phyloP scores from a whole-genome alignment of 1,139 yeast genomes.

The Scheffersomyces illinoinensis region DNA sequence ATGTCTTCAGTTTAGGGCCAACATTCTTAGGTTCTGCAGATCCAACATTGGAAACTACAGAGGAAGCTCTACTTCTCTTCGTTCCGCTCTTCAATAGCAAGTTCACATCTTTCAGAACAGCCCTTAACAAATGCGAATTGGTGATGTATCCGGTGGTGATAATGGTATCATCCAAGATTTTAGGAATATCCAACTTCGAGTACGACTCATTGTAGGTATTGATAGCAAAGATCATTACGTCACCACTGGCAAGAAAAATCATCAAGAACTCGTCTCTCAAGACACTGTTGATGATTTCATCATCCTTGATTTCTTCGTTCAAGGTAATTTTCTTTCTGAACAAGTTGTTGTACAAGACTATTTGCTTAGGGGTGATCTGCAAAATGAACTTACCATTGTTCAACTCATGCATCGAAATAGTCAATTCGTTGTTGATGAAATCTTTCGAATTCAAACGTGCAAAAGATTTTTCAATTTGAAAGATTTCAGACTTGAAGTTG shows the following conservation, averaged over 20 bases:
- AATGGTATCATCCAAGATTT: slow-evolving; percentile 56
- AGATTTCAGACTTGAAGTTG: slow-evolving; percentile 68
- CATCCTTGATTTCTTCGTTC: slow-evolving; percentile 40
- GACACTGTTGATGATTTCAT: slow-evolving; percentile 54
- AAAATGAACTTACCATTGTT: slow-evolving; percentile 62
- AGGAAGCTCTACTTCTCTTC: slow-evolving; percentile 29
- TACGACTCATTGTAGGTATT: slow-evolving; percentile 43
- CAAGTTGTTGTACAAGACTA: slow-evolving; percentile 63
- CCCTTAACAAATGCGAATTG: slow-evolving; percentile 41
- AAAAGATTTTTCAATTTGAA: slow-evolving; percentile 68
- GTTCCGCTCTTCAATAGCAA: slow-evolving; percentile 29
- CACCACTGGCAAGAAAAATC: slow-evolving; percentile 58
- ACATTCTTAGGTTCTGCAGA: slow-evolving; percentile 11
- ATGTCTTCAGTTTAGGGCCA: slow-evolving; percentile 48
- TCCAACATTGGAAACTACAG: slow-evolving; percentile 13
- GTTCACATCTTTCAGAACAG: slow-evolving; percentile 42
- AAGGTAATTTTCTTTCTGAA: slow-evolving; percentile 48
- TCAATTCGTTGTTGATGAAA: slow-evolving; percentile 63
- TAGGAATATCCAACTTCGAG: slow-evolving; percentile 46
- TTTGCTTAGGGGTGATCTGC: slow-evolving; percentile 71
- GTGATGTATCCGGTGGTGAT: slow-evolving; percentile 71
- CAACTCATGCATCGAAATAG: slow-evolving; percentile 67
- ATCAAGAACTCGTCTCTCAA: slow-evolving; percentile 52
- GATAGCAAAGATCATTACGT: slow-evolving; percentile 47
- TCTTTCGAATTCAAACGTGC: slow-evolving; percentile 63